These are phyloP conservation scores for Linderina pennispora DNA, from an alignment of 192 early-diverging fungal genomes.

Conservation along the genomic window DNA sequence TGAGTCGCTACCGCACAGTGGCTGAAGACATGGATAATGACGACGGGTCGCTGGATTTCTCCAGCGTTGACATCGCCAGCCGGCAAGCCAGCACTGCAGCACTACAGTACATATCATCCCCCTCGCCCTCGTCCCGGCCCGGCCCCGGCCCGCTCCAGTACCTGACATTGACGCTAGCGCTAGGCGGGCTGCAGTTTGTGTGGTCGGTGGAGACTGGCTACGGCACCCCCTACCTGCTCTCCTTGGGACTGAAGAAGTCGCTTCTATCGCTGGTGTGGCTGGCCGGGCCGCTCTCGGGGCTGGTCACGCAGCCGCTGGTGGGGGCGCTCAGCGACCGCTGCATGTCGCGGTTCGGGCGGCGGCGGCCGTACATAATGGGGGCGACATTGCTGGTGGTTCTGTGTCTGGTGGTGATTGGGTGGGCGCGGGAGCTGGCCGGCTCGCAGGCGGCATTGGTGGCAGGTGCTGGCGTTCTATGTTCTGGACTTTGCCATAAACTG, in stretches of 20 bases:
- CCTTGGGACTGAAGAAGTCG: conserved; percentile 74
- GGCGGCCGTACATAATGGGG: conserved; percentile 79
- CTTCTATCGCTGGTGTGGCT: conserved; percentile 91
- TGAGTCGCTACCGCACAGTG: no score
- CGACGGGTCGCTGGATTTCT: no score
- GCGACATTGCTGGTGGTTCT: conserved; percentile 57
- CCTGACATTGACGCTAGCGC: conserved; percentile 34
- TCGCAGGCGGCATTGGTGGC: conserved; percentile 54
- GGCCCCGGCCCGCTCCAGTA: conserved; percentile 20
- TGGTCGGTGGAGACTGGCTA: conserved; percentile 48
- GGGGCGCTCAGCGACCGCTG: conserved; percentile 78
- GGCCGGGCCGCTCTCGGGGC: conserved; percentile 78
- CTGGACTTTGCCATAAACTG: conserved; percentile 93
- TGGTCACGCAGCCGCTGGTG: conserved; percentile 75
- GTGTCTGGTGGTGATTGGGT: conserved; percentile 68
- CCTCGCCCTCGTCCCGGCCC: no score
- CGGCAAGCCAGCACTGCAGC: no score
- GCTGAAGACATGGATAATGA: no score
- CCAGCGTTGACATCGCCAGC: no score
- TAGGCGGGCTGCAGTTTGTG: conserved; percentile 45
- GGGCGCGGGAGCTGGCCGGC: conserved; percentile 61
- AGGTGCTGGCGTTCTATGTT: conserved; percentile 80
- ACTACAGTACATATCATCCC: no score
- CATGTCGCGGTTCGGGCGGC: conserved; percentile 64
- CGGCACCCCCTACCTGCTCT: conserved; percentile 82